Evolutionary conservation across 345 rosid species (phyloP), one percentile per base, ranked within the genome.

Genomic region (Hevea brasiliensis): DNA sequence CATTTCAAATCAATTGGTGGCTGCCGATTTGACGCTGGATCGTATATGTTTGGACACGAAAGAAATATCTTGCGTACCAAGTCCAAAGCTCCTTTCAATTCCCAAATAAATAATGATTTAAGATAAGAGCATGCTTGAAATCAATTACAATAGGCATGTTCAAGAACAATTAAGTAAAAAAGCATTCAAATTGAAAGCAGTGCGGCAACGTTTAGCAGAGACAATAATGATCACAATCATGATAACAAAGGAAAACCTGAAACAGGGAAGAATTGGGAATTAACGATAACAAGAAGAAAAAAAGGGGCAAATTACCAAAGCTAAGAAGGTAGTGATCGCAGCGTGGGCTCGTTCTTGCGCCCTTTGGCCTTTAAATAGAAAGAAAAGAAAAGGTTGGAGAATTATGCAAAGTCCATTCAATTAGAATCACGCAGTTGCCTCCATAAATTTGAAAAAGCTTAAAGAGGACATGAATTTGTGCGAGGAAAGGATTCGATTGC

Each of bases 21-120:
- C 61, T 57, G 29, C 54, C 45, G 35, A 55, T 13, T 68, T 40
- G 72, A 54, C 72, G 72, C 72, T 13, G 37, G 72, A 68, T 68
- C 72, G 60, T 32, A 13, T 53, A 11, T 10, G 2, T 53, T 51
- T 47, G 23, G 21, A 15, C 26, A 32, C 61, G 26, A 54, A 68
- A 12, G 13, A 35, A 69, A 41, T 12, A 56, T 2, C 40, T 63
- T 69, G 51, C 53, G 14, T 37, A 24, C 44, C 37, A 40, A 29
- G 9, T 60, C 14, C 17, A 18, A 15, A 29, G 64, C 47, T 7
- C 47, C 13, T 44, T 44, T 44, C 47, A 44, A 44, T 44, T 44
- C 13, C 10, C 13, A 44, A 44, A 50, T 17, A 50, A 50, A 50
- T 50, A 15, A 50, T 6, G 14, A 20, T 18, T 35, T 47, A 61